Evolutionary conservation across 495 filamentous ascomycete genomes (phyloP).

Genomic region (Aspergillus conjunctus): DNA sequence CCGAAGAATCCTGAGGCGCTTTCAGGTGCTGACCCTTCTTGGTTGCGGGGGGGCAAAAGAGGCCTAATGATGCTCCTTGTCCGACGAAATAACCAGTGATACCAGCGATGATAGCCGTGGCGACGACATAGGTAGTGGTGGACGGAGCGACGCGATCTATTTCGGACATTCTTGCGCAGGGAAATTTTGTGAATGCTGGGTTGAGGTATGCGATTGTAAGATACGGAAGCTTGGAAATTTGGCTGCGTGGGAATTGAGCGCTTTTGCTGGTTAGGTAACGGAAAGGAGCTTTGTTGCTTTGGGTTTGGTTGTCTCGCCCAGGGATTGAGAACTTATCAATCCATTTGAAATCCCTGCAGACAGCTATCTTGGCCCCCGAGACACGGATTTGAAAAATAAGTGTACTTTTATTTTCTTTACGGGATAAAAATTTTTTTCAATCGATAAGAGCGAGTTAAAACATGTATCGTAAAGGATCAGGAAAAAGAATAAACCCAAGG

Average conservation of each 20-base stretch:
- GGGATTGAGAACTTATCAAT: too few relatives aligned
- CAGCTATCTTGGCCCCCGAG: not conserved
- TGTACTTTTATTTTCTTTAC: constrained; percentile 9
- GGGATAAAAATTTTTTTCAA: not conserved
- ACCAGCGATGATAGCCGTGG: constrained; percentile 65
- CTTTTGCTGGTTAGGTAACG: constrained; percentile 9
- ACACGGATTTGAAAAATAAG: not conserved
- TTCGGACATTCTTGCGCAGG: constrained; percentile 41
- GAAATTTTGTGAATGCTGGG: not conserved
- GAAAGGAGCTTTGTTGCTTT: not conserved
- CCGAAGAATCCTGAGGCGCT: constrained; percentile 48
- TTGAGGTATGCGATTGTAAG: constrained; percentile 9
- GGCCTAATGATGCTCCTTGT: constrained; percentile 50
- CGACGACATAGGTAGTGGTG: constrained; percentile 56
- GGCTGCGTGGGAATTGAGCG: constrained; percentile 4
- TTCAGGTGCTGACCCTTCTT: constrained; percentile 54
- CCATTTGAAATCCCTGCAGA: too few relatives aligned
- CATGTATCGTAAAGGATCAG: not conserved
- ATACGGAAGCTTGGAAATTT: not conserved
- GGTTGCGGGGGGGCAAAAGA: constrained; percentile 42
- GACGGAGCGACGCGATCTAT: constrained; percentile 47
- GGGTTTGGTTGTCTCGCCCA: too few relatives aligned
- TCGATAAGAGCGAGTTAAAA: constrained; percentile 5
- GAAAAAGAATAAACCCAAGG: constrained; percentile 18
- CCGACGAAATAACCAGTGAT: constrained; percentile 67